A percentile compares a stretch with the other conserved stretches of the same genome.
Conservation (phyloP, 2,329 filamentous ascomycete species). For the Aurifilum marmelostoma region DNA sequence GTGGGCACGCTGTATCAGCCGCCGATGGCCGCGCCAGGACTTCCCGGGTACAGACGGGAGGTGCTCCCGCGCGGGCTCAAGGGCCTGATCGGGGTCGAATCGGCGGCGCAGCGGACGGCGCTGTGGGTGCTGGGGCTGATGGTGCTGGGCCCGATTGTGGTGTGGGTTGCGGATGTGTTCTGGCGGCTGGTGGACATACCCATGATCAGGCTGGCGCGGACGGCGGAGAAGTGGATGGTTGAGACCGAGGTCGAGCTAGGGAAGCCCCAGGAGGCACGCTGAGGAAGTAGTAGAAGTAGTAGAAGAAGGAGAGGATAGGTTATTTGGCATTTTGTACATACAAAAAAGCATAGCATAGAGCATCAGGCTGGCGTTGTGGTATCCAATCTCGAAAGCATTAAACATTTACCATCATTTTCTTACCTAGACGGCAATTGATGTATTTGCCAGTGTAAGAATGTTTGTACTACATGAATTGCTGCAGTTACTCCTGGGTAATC, state of each 20-base stretch:
- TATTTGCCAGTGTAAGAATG: too few species aligned
- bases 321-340: not conserved
- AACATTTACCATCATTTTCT: not conserved
- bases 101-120: constrained; percentile 36
- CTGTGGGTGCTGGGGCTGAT: constrained; percentile 45
- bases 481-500: too few species aligned
- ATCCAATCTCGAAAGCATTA: not conserved
- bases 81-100: constrained; percentile 40
- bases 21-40: constrained; percentile 32
- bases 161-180: constrained; percentile 63
- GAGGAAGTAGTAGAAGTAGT: not conserved
- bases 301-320: not conserved
- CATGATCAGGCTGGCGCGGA: constrained; percentile 37
- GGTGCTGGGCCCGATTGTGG: constrained; percentile 41
- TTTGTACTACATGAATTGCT: not conserved
- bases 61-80: constrained; percentile 36
- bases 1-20: constrained; percentile 35
- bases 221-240: constrained; percentile 33
- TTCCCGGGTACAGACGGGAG: constrained; percentile 31
- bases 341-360: not conserved
- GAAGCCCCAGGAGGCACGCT: constrained; percentile 9
- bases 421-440: not conserved
- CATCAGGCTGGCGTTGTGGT: not conserved
- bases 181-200: constrained; percentile 59
- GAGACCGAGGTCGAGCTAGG: constrained; percentile 28